Evolutionary conservation across 805 yeast genomes (phyloP).

Genomic region (Candida sithepensis): DNA sequence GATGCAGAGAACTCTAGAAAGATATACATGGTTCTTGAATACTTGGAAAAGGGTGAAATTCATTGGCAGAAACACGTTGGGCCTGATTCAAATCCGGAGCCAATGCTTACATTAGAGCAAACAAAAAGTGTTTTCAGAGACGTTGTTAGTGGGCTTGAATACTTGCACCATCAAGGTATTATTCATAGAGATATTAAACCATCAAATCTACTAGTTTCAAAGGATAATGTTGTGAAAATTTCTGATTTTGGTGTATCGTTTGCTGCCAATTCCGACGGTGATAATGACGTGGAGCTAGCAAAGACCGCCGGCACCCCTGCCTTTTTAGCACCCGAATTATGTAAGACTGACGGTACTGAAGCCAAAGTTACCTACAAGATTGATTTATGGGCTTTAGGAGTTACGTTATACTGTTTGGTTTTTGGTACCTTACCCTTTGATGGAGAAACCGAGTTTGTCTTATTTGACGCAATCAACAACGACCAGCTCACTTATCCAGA

Average conservation of each 20-base stretch:
- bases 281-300: constrained; percentile 75
- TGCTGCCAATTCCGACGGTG: constrained; percentile 47
- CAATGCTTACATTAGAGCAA: constrained; percentile 63
- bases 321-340: constrained; percentile 91
- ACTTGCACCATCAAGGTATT: constrained; percentile 83
- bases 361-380: constrained; percentile 73
- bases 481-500: constrained; percentile 58
- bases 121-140: constrained; percentile 75
- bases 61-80: constrained; percentile 60
- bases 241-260: constrained; percentile 97
- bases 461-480: constrained; percentile 77
- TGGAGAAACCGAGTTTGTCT: constrained; percentile 80
- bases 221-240: constrained; percentile 75
- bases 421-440: constrained; percentile 89
- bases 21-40: constrained; percentile 86
- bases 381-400: constrained; percentile 98
- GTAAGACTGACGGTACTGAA: constrained; percentile 50
- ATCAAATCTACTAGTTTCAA: constrained; percentile 74
- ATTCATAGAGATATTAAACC: constrained; percentile 96
- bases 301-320: constrained; percentile 99
- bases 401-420: constrained; percentile 80
- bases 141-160: constrained; percentile 83
- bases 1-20: constrained; percentile 83
- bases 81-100: constrained; percentile 37
- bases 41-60: constrained; percentile 86